Conservation (phyloP, 768 basidiomycete genomes). For the Phaffia australis region DNA sequence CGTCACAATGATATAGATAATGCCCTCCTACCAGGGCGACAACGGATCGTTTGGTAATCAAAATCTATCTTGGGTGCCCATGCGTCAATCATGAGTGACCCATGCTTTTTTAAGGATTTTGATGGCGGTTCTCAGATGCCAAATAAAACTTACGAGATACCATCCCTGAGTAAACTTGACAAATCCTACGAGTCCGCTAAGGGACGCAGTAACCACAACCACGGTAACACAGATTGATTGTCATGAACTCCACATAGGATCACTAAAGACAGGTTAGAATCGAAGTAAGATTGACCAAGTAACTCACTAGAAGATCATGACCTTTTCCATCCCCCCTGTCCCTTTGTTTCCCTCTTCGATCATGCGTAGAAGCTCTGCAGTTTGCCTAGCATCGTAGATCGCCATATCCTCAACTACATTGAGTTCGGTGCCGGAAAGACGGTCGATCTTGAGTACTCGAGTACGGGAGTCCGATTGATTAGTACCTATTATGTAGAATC, state of each 20-base stretch:
- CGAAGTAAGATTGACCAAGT: background rate
- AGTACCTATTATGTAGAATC: conserved; percentile 85
- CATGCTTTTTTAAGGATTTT: too few species aligned
- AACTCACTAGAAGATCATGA: conserved; percentile 40
- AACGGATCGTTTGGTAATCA: conserved; percentile 77
- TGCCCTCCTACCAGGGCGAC: conserved; percentile 69
- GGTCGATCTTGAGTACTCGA: conserved; percentile 84
- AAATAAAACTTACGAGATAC: conserved; percentile 64
- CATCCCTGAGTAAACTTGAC: conserved; percentile 88
- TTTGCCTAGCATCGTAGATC: conserved; percentile 77
- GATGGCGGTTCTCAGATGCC: background rate
- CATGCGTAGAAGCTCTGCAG: conserved; percentile 86
- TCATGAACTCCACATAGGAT: background rate
- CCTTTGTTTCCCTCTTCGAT: conserved; percentile 86
- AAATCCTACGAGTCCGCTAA: conserved; percentile 84
- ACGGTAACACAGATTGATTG: background rate
- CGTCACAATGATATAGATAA: conserved; percentile 79
- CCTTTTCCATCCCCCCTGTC: conserved; percentile 71
- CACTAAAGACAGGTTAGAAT: too few species aligned
- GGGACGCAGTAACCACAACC: conserved; percentile 37
- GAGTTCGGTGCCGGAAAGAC: conserved; percentile 46
- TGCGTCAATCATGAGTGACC: background rate
- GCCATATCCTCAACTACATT: conserved; percentile 74
- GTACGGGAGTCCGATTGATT: conserved; percentile 79
- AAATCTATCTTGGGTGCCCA: conserved; percentile 39